Evolutionary conservation across 228 moss, liverwort and hornwort genomes (phyloP), one percentile per base, ranked within the genome.

Genomic region (Sphagnum fallax): DNA sequence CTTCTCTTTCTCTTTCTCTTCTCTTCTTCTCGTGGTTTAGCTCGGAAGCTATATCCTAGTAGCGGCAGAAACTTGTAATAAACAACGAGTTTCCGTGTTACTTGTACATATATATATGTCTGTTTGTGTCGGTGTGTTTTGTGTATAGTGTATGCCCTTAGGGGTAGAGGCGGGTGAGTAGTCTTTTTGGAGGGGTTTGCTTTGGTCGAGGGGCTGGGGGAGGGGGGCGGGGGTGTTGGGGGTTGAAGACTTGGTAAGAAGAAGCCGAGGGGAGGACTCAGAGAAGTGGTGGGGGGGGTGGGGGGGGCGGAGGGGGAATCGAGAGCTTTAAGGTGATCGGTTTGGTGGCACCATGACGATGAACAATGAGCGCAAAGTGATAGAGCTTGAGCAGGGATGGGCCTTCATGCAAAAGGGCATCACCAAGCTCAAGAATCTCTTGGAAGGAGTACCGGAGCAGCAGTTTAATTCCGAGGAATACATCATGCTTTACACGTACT

Each of bases 381-480:
- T 97, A 82, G 97, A 97, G 80, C 90, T 93, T 69, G 81, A 97
- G 91, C 62, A 74, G 13, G 97, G 97, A 91, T 97, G 97, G 97
- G 76, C 77, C 14, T 90, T 93, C 76, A 97, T 97, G 93, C 87
- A 91, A 80, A 97, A 91, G 65, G 97, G 97, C 69, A 97, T 97
- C 78, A 93, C 97, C 47, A 97, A 97, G 85, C 88, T 97, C 32
- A 97, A 91, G 78, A 93, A 93, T 67, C 70, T 97, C 5, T 74
- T 97, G 73, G 97, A 97, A 67, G 97, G 97, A 51, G 82, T 91
- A 58, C 88, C 78, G 13, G 91, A 97, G 60, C 82, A 93, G 75
- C 90, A 93, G 73, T 98, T 98, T 87, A 93, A 89, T 86, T 90
- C 93, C 63, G 93, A 98, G 75, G 97, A 98, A 79, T 98, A 98